Evolutionary conservation across 495 filamentous ascomycete species (phyloP), one percentile per base, ranked within the genome.

Genomic region (Xylaria sp.): DNA sequence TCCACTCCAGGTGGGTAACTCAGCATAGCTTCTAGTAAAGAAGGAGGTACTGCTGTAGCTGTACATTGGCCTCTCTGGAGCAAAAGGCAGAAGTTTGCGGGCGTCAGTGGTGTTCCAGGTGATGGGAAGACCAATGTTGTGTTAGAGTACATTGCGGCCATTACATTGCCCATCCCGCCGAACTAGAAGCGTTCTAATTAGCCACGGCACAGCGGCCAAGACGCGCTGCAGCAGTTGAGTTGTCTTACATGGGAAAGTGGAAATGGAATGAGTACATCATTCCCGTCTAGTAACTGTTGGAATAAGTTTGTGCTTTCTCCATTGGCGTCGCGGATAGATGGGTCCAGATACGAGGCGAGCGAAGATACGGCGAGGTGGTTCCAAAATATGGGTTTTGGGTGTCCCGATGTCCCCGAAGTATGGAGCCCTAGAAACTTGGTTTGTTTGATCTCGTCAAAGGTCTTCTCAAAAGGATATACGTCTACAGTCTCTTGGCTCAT

Each of bases 321-420:
- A 61, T 70, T 37, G 69, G 67, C 55, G 14, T 72, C 69, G 7
- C 69, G 62, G 21, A 70, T 70, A 29, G 61, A 72, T 52, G 73
- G 15, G 19, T 76, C 65, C 6, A 71, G 26, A 0, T 52, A 62
- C 5, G 74, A 76, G 57, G 68, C 71, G 1, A 76, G 67, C 11
- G 66, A 72, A 31, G 71, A 69, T 15, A 74, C 67, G 41, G 73
- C 72, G 11, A 62, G 62, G 19, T 73, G 74, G 4, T 71, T 76
- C 74, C 74, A 76, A 66, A 66, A 76, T 17, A 76, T 76, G 29
- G 74, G 74, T 57, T 76, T 76, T 2, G 74, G 74, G 48, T 76
- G 74, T 46, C 74, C 74, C 70, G 58, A 66, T 14, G 53, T 48
- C 41, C 69, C 35, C 68, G 74, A 71, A 4, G 26, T 24, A 19